phyloP scores from a whole-genome alignment of 139 green algal species.

The Choricystis sp. region DNA sequence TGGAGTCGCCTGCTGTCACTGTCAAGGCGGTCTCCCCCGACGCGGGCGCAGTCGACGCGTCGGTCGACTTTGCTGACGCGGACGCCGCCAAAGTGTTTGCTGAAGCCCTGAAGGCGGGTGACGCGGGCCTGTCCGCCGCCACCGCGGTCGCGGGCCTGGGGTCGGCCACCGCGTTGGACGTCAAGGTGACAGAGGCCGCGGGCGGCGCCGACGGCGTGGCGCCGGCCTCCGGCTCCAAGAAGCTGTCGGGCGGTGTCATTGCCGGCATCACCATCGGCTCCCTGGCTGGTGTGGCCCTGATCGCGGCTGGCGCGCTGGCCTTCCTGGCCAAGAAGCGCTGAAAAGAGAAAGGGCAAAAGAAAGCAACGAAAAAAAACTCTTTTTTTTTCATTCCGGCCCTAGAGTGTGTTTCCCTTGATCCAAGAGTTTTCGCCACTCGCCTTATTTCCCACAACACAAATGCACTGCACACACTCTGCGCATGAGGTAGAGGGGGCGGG shows the following conservation, averaged over 20 bases:
- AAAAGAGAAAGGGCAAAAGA: too few species aligned
- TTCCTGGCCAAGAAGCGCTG: too few species aligned
- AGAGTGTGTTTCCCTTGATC: too few species aligned
- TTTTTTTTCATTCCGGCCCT: too few species aligned
- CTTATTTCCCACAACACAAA: too few species aligned
- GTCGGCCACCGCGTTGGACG: neutral
- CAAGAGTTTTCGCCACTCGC: too few species aligned
- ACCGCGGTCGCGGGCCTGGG: neutral
- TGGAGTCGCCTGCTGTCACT: neutral
- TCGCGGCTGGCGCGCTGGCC: neutral
- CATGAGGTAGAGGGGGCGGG: too few species aligned
- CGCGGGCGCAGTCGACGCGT: neutral
- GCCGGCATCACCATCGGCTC: neutral
- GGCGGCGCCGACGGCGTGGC: too few species aligned
- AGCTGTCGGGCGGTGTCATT: neutral
- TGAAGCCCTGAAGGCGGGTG: neutral
- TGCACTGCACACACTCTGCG: too few species aligned
- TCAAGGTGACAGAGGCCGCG: neutral
- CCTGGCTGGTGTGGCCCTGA: neutral
- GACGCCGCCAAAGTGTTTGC: neutral
- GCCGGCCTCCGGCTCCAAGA: too few species aligned
- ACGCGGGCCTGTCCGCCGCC: neutral
- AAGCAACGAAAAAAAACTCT: too few species aligned
- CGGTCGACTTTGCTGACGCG: neutral
- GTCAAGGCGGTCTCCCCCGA: neutral